Percentiles rank a stretch among this genome's conserved stretches.
These are phyloP conservation scores for Calonectria crousiana DNA, from an alignment of 2,329 filamentous ascomycete genomes.

Conservation along the genomic window DNA sequence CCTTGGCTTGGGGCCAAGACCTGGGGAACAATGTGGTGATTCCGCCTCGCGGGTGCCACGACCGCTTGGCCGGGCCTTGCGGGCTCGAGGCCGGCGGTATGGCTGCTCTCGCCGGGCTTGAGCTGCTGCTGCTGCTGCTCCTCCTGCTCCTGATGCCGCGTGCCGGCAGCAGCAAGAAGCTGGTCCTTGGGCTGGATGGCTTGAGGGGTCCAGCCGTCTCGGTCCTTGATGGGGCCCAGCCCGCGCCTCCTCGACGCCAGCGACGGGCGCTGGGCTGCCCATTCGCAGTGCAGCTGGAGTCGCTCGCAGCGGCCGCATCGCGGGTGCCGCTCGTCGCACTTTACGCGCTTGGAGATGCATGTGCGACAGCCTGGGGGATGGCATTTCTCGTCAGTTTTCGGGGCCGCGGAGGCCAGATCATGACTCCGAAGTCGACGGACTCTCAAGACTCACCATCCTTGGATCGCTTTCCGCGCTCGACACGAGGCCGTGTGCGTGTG, in stretches of 20 bases:
- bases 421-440: background rate
- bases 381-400: background rate
- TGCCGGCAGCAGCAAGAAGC: background rate
- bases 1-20: background rate
- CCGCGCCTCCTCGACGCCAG: constrained; percentile 22
- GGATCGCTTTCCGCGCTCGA: constrained; percentile 19
- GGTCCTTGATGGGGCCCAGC: constrained; percentile 19
- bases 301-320: constrained; percentile 18
- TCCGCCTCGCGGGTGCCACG: background rate
- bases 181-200: constrained; percentile 1
- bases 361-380: constrained; percentile 17
- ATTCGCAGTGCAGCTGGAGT: constrained; percentile 22
- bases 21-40: background rate
- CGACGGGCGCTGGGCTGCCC: background rate
- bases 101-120: background rate
- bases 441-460: constrained; percentile 15
- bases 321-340: constrained; percentile 25
- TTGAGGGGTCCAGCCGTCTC: constrained; percentile 18
- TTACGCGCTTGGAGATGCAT: constrained; percentile 22
- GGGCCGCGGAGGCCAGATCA: background rate
- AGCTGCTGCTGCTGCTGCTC: background rate
- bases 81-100: background rate
- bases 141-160: no score
- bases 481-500: constrained; percentile 18
- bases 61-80: background rate